These are phyloP conservation scores for Aspergillus phoenicis DNA, from an alignment of 2,329 filamentous ascomycete species.

Conservation along the genomic window DNA sequence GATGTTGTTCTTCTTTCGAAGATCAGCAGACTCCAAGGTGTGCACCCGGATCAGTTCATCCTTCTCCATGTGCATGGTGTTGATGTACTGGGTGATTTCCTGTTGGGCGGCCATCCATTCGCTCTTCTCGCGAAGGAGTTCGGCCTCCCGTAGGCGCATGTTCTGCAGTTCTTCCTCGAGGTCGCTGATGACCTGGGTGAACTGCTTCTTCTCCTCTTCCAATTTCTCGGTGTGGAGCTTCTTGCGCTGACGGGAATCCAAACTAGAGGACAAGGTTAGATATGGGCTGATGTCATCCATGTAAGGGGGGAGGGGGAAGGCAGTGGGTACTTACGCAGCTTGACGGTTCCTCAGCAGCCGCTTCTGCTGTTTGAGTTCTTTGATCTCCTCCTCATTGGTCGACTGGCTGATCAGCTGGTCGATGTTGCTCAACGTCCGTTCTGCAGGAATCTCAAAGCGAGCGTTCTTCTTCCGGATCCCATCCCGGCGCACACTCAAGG, in stretches of 20 bases:
- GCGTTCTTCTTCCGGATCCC: conserved; percentile 99
- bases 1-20: conserved; percentile 88
- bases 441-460: conserved; percentile 92
- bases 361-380: conserved; percentile 98
- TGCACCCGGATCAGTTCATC: conserved; percentile 86
- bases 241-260: conserved; percentile 95
- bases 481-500: conserved; percentile 72
- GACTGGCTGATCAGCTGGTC: conserved; percentile 88
- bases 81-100: conserved; percentile 72
- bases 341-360: conserved; percentile 91
- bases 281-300: conserved; percentile 16
- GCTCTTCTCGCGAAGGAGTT: conserved; percentile 55
- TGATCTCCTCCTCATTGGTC: conserved; percentile 82
- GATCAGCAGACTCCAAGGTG: conserved; percentile 85
- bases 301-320: conserved; percentile 22
- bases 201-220: conserved; percentile 95
- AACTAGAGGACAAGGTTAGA: conserved; percentile 52
- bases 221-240: conserved; percentile 97
- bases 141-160: conserved; percentile 63
- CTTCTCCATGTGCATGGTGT: conserved; percentile 79
- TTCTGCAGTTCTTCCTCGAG: conserved; percentile 76
- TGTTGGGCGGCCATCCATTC: conserved; percentile 73
- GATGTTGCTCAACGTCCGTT: conserved; percentile 92
- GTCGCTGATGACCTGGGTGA: conserved; percentile 71
- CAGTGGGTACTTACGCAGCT: conserved; percentile 73